phyloP scores from a whole-genome alignment of 2,329 filamentous ascomycete species.

The Didymella sp. region DNA sequence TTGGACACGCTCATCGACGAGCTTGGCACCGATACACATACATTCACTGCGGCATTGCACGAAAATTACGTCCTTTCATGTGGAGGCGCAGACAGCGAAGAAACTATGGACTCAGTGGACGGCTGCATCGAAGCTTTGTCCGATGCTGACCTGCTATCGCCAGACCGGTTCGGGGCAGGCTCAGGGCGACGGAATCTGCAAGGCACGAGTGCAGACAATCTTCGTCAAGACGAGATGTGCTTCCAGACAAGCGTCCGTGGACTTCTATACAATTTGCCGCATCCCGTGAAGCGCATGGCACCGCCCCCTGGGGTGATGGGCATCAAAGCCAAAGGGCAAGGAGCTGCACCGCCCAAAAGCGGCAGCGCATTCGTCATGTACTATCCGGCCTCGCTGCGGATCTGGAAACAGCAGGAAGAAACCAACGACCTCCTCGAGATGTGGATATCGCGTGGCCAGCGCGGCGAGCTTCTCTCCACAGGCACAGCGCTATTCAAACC shows the following conservation, averaged over 20 bases:
- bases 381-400: slow-evolving; percentile 81
- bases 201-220: slow-evolving; percentile 67
- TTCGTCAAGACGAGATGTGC: slow-evolving; percentile 92
- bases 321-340: slow-evolving; percentile 40
- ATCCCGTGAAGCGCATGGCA: slow-evolving; percentile 74
- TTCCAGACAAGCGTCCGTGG: slow-evolving; percentile 92
- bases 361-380: slow-evolving; percentile 85
- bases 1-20: slow-evolving; percentile 83
- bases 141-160: slow-evolving; percentile 82
- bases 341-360: slow-evolving; percentile 41
- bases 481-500: slow-evolving; percentile 36
- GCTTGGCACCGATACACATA: slow-evolving; percentile 88
- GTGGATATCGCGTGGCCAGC: slow-evolving; percentile 67
- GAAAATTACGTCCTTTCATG: slow-evolving; percentile 94
- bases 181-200: slow-evolving; percentile 57
- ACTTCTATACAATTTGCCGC: slow-evolving; percentile 81
- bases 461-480: slow-evolving; percentile 42
- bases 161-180: slow-evolving; percentile 72
- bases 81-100: slow-evolving; percentile 63
- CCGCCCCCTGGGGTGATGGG: slow-evolving; percentile 49
- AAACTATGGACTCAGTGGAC: slow-evolving; percentile 78
- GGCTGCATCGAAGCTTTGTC: slow-evolving; percentile 88
- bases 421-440: slow-evolving; percentile 74
- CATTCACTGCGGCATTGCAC: slow-evolving; percentile 87
- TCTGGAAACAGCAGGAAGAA: slow-evolving; percentile 86